Evolutionary conservation across 768 basidiomycete species (phyloP), one percentile per base, ranked within the genome.

Genomic region (Tylopilus cervinicoccineus): DNA sequence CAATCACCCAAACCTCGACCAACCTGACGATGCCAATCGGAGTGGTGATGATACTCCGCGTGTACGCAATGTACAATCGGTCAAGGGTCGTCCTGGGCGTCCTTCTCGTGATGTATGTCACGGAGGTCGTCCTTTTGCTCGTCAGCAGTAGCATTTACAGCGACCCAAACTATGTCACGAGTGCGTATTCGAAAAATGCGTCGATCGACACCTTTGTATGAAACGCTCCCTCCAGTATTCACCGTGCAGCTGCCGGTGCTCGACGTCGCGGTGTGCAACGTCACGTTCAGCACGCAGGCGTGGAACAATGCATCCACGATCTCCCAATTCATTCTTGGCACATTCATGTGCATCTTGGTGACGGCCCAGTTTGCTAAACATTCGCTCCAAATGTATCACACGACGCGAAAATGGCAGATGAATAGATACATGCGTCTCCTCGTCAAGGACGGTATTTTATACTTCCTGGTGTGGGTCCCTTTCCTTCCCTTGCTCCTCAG

Each of bases 21-120:
- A 16, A 28, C 6, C 26, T 34, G 17, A 34, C 17, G 20, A 27
- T 19, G 46, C n/a, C n/a, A n/a, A 43, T 37, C 10, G 11, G 1
- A 48, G 33, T 42, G 27, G 16, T 29, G 23, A 48, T 48, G 47
- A 9, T 48, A 16, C 33, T 48, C 17, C 43, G 43, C 4, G 43
- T 36, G 10, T 44, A 44, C 43, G n/a, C n/a, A 2, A 26, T 44
- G 17, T 39, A 44, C 16, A 39, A 44, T 33, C 37, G 29, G 17
- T 51, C 50, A 14, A 43, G 23, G 45, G 32, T 52, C 19, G 32
- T 47, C 26, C 45, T 52, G 3, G 17, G 23, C 7, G 7, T 33
- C 6, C 51, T 52, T 11, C 41, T 52, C 10, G 37, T 43, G 32
- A 17, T 48, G 3, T 52, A 47, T 31, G 11, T 36, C 5, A 2